Percentiles rank a stretch among this genome's conserved stretches.
These are phyloP conservation scores for Hygrocybe coccinea DNA, from an alignment of 768 basidiomycete genomes.

Conservation along the genomic window DNA sequence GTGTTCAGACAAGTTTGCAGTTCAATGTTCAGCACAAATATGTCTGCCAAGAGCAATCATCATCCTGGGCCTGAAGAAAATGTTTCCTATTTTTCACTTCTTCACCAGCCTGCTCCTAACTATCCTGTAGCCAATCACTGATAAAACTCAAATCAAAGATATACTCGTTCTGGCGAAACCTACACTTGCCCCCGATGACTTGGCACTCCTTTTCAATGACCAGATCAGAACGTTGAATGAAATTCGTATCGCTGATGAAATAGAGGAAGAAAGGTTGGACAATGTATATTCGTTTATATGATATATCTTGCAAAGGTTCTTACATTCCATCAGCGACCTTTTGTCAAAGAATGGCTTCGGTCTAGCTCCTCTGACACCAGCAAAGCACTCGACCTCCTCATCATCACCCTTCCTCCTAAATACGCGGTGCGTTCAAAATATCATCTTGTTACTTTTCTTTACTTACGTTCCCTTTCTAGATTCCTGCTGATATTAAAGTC, in stretches of 20 bases:
- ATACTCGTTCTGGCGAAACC: conserved; percentile 8
- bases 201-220: conserved; percentile 6
- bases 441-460: too few species aligned
- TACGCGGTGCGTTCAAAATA: background rate
- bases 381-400: background rate
- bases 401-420: background rate
- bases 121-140: background rate
- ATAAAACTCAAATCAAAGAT: conserved; percentile 8
- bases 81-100: background rate
- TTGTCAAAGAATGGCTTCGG: conserved; percentile 2
- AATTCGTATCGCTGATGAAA: background rate
- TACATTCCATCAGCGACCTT: background rate
- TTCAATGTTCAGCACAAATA: conserved; percentile 1
- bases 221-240: conserved; percentile 9
- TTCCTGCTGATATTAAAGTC: too few species aligned
- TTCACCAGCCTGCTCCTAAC: background rate
- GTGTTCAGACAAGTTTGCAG: conserved; percentile 11
- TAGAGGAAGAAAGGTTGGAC: background rate
- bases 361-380: background rate
- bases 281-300: background rate
- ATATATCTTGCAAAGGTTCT: background rate
- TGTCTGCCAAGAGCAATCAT: conserved; percentile 15
- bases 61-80: conserved; percentile 4
- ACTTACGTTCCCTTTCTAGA: too few species aligned
- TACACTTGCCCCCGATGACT: background rate